Evolutionary conservation across 2,329 filamentous ascomycete species (phyloP).

Genomic region (Trichoderma sp.): DNA sequence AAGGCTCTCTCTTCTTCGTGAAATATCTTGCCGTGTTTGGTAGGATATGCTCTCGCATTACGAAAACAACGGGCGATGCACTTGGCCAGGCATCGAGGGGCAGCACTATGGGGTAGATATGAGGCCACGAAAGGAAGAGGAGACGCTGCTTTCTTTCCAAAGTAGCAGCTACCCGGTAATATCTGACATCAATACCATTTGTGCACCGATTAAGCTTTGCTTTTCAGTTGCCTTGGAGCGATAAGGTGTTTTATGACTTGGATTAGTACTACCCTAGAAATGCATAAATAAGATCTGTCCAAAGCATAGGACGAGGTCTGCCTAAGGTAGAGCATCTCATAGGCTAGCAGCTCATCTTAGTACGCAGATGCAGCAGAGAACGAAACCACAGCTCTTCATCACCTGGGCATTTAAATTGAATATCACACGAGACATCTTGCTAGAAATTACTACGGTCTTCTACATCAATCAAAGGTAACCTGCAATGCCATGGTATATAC

Average conservation of each 20-base stretch:
- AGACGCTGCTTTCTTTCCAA: constrained; percentile 34
- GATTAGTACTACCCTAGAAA: neutral
- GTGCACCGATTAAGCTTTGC: neutral
- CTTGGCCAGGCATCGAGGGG: constrained; percentile 3
- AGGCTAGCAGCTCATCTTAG: too few relatives aligned
- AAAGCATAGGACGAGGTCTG: neutral
- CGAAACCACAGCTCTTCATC: too few relatives aligned
- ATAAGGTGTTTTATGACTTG: neutral
- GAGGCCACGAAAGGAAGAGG: constrained; percentile 75
- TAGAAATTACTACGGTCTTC: too few relatives aligned
- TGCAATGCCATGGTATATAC: too few relatives aligned
- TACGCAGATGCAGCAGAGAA: neutral
- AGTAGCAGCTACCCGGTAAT: constrained; percentile 26
- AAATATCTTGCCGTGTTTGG: neutral
- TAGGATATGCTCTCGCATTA: constrained; percentile 51
- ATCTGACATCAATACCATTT: neutral
- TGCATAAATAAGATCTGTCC: neutral
- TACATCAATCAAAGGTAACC: too few relatives aligned
- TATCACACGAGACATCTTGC: too few relatives aligned
- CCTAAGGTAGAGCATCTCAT: neutral
- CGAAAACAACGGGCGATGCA: constrained; percentile 60
- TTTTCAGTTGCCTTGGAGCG: neutral
- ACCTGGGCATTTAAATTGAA: too few relatives aligned
- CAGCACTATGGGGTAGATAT: constrained; percentile 55
- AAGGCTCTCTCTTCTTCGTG: neutral